Conservation (phyloP, 805 yeast species). For the Metschnikowia borealis region DNA sequence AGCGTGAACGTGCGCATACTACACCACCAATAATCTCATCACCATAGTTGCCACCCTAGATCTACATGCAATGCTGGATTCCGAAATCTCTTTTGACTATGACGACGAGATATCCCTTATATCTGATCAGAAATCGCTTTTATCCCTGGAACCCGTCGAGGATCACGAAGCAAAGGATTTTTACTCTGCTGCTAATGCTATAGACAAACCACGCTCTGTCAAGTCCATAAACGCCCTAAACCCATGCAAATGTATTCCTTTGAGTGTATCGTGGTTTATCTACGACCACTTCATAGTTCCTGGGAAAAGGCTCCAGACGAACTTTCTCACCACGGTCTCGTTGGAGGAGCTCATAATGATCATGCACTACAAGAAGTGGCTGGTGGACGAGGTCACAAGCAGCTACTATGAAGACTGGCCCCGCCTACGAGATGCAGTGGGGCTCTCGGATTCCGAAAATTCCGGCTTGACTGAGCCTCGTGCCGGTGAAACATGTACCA, state of each 20-base stretch:
- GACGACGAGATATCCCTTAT: conserved; percentile 18
- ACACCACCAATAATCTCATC: background rate
- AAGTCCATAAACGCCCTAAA: conserved; percentile 12
- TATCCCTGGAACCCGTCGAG: background rate
- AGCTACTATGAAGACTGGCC: conserved; percentile 31
- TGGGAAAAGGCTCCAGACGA: conserved; percentile 19
- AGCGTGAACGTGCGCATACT: background rate
- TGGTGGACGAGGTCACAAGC: conserved; percentile 35
- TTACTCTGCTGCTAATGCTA: background rate
- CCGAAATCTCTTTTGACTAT: conserved; percentile 19
- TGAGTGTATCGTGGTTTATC: conserved; percentile 19
- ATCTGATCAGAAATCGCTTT: background rate
- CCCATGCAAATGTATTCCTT: conserved; percentile 8
- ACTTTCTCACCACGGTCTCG: conserved; percentile 26
- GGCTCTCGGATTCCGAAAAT: conserved; percentile 17
- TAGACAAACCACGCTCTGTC: conserved; percentile 1
- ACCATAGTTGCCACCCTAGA: background rate
- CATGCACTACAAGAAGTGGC: conserved; percentile 39
- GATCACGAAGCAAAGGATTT: background rate
- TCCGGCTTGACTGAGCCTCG: background rate
- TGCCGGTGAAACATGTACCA: conserved; percentile 45
- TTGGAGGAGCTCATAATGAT: conserved; percentile 31
- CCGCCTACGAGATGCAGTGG: conserved; percentile 25
- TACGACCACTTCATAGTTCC: conserved; percentile 22
- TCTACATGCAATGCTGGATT: conserved; percentile 10